Conservation (phyloP, 1,139 yeast species). For the Scheffersomyces insectosa region DNA sequence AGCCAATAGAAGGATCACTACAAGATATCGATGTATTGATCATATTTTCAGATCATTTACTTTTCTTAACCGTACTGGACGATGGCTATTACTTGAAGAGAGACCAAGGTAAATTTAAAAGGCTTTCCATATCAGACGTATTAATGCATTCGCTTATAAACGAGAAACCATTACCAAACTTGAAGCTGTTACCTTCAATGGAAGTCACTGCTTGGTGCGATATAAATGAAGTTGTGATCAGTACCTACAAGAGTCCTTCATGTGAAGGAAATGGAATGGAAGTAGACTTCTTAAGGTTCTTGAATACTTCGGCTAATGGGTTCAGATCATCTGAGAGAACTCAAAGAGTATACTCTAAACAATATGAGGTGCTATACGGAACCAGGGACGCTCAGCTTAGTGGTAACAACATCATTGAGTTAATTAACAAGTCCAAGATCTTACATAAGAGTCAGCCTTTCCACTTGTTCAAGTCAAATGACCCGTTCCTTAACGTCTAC, state of each 20-base stretch:
- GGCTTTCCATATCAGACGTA: conserved; percentile 72
- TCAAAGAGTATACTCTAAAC: conserved; percentile 15
- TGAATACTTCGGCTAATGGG: conserved; percentile 24
- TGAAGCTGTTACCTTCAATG: conserved; percentile 61
- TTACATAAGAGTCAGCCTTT: conserved; percentile 81
- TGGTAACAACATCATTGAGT: conserved; percentile 53
- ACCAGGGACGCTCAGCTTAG: conserved; percentile 5
- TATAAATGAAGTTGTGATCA: conserved; percentile 54
- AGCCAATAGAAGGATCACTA: conserved; percentile 26
- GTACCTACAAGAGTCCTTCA: conserved; percentile 37
- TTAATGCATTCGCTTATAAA: conserved; percentile 88
- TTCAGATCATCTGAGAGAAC: conserved; percentile 16
- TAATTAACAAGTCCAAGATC: conserved; percentile 75
- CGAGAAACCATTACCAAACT: conserved; percentile 68
- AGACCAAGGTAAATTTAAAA: conserved; percentile 36
- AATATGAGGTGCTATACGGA: conserved; percentile 23
- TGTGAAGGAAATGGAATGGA: conserved; percentile 6
- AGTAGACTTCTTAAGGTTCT: conserved; percentile 26
- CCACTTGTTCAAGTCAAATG: conserved; percentile 64
- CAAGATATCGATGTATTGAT: conserved; percentile 57
- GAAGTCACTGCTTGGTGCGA: conserved; percentile 68
- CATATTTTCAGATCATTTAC: conserved; percentile 75
- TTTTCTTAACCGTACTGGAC: conserved; percentile 58
- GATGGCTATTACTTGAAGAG: conserved; percentile 31
- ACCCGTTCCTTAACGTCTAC: conserved; percentile 51